Conservation (phyloP, 192 early-diverging fungal genomes). For the Thamnidium elegans region DNA sequence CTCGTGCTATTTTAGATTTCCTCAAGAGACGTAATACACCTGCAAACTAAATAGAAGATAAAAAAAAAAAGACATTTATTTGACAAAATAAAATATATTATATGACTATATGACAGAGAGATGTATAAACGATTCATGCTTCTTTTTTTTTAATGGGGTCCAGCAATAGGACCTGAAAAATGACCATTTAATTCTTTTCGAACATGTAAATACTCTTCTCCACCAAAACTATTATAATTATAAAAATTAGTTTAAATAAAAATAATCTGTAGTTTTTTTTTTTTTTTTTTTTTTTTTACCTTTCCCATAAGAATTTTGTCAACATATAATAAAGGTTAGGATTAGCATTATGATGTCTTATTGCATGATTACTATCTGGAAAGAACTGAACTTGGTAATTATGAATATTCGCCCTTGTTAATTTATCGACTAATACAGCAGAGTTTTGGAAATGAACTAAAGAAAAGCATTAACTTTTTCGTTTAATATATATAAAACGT, state of each 20-base stretch:
- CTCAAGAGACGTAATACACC: slow-evolving; percentile 29
- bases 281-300: slow-evolving; percentile 10
- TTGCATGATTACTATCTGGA: slow-evolving; percentile 89
- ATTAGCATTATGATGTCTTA: slow-evolving; percentile 75
- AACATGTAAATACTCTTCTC: slow-evolving; percentile 29
- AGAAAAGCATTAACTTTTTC: not conserved
- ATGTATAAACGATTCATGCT: not conserved
- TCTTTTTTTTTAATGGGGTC: slow-evolving; percentile 9
- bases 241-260: not conserved
- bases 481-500: not conserved
- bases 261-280: not conserved
- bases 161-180: slow-evolving; percentile 12
- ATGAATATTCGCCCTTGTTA: slow-evolving; percentile 71
- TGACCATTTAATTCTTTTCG: slow-evolving; percentile 25
- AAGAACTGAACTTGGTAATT: slow-evolving; percentile 86
- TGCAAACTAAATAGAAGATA: no score
- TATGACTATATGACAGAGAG: no score
- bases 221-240: slow-evolving; percentile 22
- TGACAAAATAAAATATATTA: no score
- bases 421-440: slow-evolving; percentile 67
- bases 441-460: slow-evolving; percentile 92
- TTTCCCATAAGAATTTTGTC: slow-evolving; percentile 38
- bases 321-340: slow-evolving; percentile 45
- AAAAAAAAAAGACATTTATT: no score
- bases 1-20: slow-evolving; percentile 53